Percentiles rank a stretch among this genome's conserved stretches.
Conservation (phyloP, 129 eudicot genomes). For the Arctium lappa region DNA sequence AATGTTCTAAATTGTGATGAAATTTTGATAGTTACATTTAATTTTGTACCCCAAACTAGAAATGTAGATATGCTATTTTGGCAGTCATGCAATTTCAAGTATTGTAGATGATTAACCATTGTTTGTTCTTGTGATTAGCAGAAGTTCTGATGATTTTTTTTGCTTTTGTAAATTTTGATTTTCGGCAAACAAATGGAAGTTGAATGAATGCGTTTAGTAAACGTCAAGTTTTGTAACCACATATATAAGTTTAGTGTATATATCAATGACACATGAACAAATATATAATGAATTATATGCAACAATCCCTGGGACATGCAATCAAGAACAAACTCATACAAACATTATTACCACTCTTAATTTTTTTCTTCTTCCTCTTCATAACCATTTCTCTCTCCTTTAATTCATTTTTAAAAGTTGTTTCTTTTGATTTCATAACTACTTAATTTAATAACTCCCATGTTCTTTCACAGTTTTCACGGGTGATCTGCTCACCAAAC, state of each 20-base stretch:
- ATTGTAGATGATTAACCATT: too few relatives aligned
- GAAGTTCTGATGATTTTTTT: too few relatives aligned
- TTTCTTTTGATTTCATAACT: neutral
- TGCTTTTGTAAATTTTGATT: too few relatives aligned
- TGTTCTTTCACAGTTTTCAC: constrained; percentile 22
- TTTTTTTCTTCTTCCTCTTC: constrained; percentile 10
- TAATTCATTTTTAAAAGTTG: neutral
- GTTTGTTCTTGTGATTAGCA: too few relatives aligned
- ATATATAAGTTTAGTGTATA: too few relatives aligned
- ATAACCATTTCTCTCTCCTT: neutral
- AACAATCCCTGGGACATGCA: neutral
- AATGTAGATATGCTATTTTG: neutral
- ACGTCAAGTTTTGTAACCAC: too few relatives aligned
- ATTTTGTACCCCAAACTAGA: neutral
- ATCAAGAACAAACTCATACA: constrained; percentile 18
- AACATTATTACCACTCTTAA: constrained; percentile 5
- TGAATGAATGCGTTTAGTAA: too few relatives aligned
- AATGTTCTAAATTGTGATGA: neutral
- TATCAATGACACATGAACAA: too few relatives aligned
- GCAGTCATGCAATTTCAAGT: too few relatives aligned
- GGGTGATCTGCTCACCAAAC: constrained; percentile 16
- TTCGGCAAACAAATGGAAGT: too few relatives aligned
- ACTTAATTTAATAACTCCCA: neutral
- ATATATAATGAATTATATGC: too few relatives aligned
- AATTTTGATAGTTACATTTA: neutral